phyloP scores from a whole-genome alignment of 495 filamentous ascomycete species.

The Astrocystis sublimbata region DNA sequence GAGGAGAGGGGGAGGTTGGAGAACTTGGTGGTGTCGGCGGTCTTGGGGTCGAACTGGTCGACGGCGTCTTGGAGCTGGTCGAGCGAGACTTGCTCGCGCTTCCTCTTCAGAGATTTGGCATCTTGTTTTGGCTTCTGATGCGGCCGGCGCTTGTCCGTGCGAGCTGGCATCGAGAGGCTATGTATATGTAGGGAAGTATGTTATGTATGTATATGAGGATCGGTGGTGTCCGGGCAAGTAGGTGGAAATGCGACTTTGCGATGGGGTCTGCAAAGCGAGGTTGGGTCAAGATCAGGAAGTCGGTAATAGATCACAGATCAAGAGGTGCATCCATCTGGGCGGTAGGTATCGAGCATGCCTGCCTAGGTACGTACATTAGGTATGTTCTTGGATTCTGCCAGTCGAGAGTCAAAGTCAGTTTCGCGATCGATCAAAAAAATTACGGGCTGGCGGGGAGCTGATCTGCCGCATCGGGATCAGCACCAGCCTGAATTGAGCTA shows the following conservation, averaged over 20 bases:
- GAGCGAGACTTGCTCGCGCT: conserved; percentile 56
- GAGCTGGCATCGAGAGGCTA: conserved; percentile 14
- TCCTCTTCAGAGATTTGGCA: conserved; percentile 43
- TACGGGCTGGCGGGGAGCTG: conserved; percentile 28
- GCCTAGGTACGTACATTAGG: too few relatives aligned
- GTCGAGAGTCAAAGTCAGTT: too few relatives aligned
- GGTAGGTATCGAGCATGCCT: background rate
- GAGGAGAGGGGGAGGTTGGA: conserved; percentile 83
- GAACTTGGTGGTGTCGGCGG: conserved; percentile 58
- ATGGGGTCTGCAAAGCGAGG: conserved; percentile 5
- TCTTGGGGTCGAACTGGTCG: conserved; percentile 48
- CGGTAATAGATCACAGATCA: too few relatives aligned
- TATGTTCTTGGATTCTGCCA: too few relatives aligned
- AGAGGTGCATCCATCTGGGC: conserved; percentile 8
- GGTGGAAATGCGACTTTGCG: background rate
- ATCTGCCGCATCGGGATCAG: conserved; percentile 22
- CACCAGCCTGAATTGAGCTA: conserved; percentile 6
- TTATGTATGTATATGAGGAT: too few relatives aligned
- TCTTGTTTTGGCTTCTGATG: conserved; percentile 35
- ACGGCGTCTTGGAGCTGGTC: conserved; percentile 53
- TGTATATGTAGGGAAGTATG: too few relatives aligned
- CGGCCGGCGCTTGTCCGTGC: conserved; percentile 22
- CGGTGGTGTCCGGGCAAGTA: background rate
- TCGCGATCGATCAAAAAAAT: too few relatives aligned
- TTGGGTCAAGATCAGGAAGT: too few relatives aligned